Conservation (phyloP, 441 rosid genomes). For the Eruca vesicaria region DNA sequence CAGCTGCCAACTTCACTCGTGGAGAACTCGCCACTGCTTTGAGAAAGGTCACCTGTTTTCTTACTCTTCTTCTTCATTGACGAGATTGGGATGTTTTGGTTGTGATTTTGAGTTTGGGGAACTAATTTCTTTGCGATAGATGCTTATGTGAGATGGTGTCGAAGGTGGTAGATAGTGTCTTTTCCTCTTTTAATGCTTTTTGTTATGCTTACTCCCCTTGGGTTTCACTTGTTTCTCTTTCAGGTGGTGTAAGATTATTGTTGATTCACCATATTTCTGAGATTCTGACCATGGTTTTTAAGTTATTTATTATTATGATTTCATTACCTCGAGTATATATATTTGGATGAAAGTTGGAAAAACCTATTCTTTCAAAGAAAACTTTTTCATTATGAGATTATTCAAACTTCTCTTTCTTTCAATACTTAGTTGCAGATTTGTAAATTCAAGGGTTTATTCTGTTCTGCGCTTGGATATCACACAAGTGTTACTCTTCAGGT, state of each 20-base stretch:
- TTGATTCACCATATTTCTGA: neutral
- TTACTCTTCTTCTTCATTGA: neutral
- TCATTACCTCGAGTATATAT: neutral
- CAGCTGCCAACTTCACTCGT: conserved; percentile 84
- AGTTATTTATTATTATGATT: neutral
- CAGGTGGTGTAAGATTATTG: neutral
- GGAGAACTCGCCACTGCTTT: conserved; percentile 94
- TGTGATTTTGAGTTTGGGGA: neutral
- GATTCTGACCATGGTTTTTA: neutral
- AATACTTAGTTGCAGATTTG: neutral
- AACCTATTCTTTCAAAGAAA: neutral
- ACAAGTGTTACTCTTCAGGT: neutral
- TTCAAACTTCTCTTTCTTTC: neutral
- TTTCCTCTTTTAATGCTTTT: neutral
- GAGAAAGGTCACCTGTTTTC: conserved; percentile 58
- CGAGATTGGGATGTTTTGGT: neutral
- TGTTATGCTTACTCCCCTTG: neutral
- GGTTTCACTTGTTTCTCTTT: neutral
- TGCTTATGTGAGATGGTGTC: neutral
- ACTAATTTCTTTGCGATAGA: neutral
- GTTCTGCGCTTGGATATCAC: neutral
- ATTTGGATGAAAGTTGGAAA: neutral
- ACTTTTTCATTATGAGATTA: neutral
- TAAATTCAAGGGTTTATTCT: neutral
- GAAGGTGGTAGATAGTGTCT: neutral